Base-by-base conservation (phyloP, 768 basidiomycete genomes). In the Pleurotus platypus region DNA sequence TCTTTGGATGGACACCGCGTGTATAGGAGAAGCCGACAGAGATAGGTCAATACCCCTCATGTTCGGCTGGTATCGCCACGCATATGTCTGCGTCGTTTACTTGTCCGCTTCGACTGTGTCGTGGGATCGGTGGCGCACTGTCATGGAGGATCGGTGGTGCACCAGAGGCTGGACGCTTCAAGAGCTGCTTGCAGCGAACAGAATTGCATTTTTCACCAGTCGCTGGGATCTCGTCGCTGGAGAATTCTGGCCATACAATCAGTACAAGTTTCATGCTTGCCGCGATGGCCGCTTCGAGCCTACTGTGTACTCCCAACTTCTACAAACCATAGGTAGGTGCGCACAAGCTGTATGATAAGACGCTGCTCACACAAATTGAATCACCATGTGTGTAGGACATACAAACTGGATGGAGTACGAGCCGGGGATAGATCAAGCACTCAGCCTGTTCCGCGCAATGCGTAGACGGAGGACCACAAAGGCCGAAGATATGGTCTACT, bases 401-500 rank as follows among this genome's bases (percentile, higher is more conserved):
- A 27, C 7, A 7, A 27, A 50, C 37, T 30, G 18, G 18, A 24
- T 24, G 7, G 20, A 26, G n/a, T 27, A n/a, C 15, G 7, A 30
- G 18, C 49, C 13, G 6, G 20, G 15, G 16, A 13, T 9, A 4
- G 20, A 7, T 27, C 5, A 11, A 5, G 18, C 27, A 15, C 7
- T 24, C 27, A 15, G 13, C 4, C 6, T 15, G 6, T 37, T 24
- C 37, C 6, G 8, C 30, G 6, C 6, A 35, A 30, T 50, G 49
- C 26, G 49, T 50, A 8, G n/a, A 18, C 22, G 49, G 13, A 15
- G n/a, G 20, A 50, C 49, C n/a, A 27, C 49, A 4, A 24, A 24
- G n/a, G 24, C 24, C 6, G 49, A 50, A 50, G 49, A 50, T n/a
- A 50, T 30, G n/a, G 49, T 35, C 9, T 50, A 50, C 49, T 50